phyloP scores from a whole-genome alignment of 306 rosid species.

The Datisca glomerata region DNA sequence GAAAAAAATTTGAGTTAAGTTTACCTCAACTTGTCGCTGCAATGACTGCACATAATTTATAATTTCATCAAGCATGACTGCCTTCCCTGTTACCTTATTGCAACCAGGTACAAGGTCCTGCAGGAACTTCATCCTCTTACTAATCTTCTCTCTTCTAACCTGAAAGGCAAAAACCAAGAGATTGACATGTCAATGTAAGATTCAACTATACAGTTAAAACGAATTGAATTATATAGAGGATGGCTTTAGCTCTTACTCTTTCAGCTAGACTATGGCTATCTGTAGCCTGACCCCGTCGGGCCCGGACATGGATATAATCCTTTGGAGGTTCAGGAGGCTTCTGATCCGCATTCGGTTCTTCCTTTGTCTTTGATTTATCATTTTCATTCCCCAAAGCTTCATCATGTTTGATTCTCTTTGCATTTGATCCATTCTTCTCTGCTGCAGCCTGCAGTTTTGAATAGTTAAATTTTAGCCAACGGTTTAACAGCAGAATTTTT shows the following conservation, averaged over 20 bases:
- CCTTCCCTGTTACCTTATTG: constrained; percentile 93
- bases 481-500: not conserved
- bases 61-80: constrained; percentile 90
- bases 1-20: not conserved
- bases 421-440: constrained; percentile 22
- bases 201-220: not conserved
- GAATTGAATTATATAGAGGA: not conserved
- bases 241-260: constrained; percentile 33
- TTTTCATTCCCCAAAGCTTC: constrained; percentile 28
- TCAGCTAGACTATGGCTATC: constrained; percentile 97
- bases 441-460: constrained; percentile 13
- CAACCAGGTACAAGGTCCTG: constrained; percentile 97
- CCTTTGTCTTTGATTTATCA: constrained; percentile 23
- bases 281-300: constrained; percentile 94
- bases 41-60: constrained; percentile 82
- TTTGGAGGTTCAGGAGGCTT: constrained; percentile 62
- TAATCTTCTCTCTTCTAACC: constrained; percentile 92
- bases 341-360: constrained; percentile 15
- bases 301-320: constrained; percentile 90
- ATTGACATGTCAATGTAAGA: constrained; percentile 3
- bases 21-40: constrained; percentile 58
- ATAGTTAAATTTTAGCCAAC: not conserved
- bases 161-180: constrained; percentile 13
- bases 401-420: constrained; percentile 33
- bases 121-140: constrained; percentile 88